These are phyloP conservation scores for Thymus mandschuricus DNA, from an alignment of 257 asterid genomes.

Conservation along the genomic window DNA sequence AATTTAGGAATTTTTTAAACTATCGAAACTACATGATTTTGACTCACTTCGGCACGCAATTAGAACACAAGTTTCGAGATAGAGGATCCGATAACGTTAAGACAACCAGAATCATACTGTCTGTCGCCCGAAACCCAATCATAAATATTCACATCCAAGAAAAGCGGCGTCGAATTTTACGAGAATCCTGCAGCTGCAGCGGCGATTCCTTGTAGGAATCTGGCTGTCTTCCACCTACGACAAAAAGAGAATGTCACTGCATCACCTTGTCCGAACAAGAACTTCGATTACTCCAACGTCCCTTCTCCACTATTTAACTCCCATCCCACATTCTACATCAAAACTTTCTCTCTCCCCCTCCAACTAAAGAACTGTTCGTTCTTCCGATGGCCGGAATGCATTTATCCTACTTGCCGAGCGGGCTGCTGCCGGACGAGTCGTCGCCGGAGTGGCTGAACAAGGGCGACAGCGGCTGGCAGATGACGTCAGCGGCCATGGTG, in stretches of 20 bases:
- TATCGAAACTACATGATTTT: too few species aligned
- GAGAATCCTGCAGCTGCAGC: conserved; percentile 24
- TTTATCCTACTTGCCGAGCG: conserved; percentile 35
- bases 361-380: not conserved
- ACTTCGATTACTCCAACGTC: conserved; percentile 38
- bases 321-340: not conserved
- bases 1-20: too few species aligned
- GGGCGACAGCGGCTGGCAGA: conserved; percentile 64
- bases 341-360: not conserved
- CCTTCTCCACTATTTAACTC: conserved; percentile 13
- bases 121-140: not conserved
- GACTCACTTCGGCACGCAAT: too few species aligned
- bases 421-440: conserved; percentile 30
- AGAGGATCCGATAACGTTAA: too few species aligned
- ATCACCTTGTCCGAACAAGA: conserved; percentile 35
- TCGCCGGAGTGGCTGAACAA: conserved; percentile 59
- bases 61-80: too few species aligned
- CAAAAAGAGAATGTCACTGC: conserved; percentile 15
- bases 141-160: not conserved
- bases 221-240: conserved; percentile 22
- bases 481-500: conserved; percentile 71
- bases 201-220: conserved; percentile 26
- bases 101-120: not conserved
- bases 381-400: not conserved
- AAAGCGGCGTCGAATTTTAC: conserved; percentile 20